Percentiles rank a stretch among this genome's conserved stretches.
These are phyloP conservation scores for Tylopilus sp. DNA, from an alignment of 768 basidiomycete genomes.

Conservation along the genomic window DNA sequence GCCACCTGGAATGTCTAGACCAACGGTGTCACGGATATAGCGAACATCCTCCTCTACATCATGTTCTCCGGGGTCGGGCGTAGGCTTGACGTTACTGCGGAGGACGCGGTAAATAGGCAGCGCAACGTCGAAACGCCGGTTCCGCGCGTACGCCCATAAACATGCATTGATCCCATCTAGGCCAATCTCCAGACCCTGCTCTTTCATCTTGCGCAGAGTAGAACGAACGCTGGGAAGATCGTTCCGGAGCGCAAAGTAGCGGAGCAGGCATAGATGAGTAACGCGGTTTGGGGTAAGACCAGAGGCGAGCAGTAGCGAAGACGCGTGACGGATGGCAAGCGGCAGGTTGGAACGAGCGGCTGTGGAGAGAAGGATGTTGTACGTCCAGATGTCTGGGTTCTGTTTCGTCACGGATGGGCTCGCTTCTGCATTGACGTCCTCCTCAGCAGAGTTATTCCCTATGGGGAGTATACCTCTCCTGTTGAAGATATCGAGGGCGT, in stretches of 20 bases:
- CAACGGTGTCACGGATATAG: slow-evolving; percentile 41
- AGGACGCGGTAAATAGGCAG: slow-evolving; percentile 61
- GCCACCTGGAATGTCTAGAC: slow-evolving; percentile 40
- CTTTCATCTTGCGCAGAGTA: slow-evolving; percentile 49
- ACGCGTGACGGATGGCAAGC: slow-evolving; percentile 48
- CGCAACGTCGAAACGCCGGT: slow-evolving; percentile 52
- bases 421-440: slow-evolving; percentile 5
- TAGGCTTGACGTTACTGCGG: slow-evolving; percentile 47
- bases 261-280: slow-evolving; percentile 58
- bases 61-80: slow-evolving; percentile 32
- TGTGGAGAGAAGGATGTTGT: slow-evolving; percentile 62
- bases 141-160: slow-evolving; percentile 64
- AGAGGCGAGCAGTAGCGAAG: slow-evolving; percentile 50
- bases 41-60: slow-evolving; percentile 35
- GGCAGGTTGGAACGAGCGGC: slow-evolving; percentile 51
- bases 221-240: slow-evolving; percentile 54
- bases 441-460: slow-evolving; percentile 8
- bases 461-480: slow-evolving; percentile 50
- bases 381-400: slow-evolving; percentile 64
- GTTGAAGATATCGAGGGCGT: slow-evolving; percentile 55
- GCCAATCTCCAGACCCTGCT: slow-evolving; percentile 49
- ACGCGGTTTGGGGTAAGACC: slow-evolving; percentile 55
- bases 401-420: background rate
- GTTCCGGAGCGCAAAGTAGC: slow-evolving; percentile 47
- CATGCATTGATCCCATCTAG: slow-evolving; percentile 67